Percentiles rank a stretch among this genome's conserved stretches.
Conservation (phyloP, 306 rosid species). For the Lathyrus sativus region DNA sequence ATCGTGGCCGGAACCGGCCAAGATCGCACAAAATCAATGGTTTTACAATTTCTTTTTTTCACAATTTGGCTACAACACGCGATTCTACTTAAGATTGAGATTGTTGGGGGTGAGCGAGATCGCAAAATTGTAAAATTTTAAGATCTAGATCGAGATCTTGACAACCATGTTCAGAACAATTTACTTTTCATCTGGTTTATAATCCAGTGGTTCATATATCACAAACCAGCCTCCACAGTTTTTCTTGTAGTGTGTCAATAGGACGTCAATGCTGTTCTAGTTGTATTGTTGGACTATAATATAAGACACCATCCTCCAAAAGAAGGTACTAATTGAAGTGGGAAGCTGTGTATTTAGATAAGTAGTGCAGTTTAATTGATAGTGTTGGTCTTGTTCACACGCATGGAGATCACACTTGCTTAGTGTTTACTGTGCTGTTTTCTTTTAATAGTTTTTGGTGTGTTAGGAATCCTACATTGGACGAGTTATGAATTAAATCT, state of each 20-base stretch:
- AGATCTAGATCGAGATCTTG: no score
- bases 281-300: background rate
- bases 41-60: no score
- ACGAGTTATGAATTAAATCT: background rate
- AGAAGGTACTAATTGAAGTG: background rate
- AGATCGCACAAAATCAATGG: no score
- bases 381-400: background rate
- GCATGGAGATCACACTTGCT: conserved; percentile 9
- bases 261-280: background rate
- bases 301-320: background rate
- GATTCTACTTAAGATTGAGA: no score
- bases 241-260: conserved; percentile 18
- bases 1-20: no score
- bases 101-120: no score
- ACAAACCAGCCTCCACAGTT: background rate
- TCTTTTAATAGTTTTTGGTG: background rate
- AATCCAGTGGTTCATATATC: background rate
- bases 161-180: conserved; percentile 11
- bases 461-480: background rate
- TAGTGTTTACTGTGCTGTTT: background rate
- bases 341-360: conserved; percentile 10
- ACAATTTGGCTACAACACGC: no score
- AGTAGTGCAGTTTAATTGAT: background rate
- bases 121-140: no score
- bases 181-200: conserved; percentile 27